These are phyloP conservation scores for Alternaria sp. DNA, from an alignment of 2,329 filamentous ascomycete genomes.

Conservation along the genomic window DNA sequence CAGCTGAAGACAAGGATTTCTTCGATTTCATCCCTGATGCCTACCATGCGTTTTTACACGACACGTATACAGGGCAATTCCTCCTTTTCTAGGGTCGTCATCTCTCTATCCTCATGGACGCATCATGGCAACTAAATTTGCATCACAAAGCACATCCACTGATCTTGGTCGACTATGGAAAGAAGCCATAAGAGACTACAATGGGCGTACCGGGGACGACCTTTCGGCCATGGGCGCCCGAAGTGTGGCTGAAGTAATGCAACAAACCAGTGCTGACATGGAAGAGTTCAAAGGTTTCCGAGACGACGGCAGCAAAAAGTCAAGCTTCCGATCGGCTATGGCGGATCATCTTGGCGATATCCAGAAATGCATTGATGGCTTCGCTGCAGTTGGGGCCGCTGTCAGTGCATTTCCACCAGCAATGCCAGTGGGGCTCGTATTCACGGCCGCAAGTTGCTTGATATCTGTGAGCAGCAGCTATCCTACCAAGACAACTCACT, in stretches of 20 bases:
- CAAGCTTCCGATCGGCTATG: constrained; percentile 4
- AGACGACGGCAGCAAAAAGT: background rate
- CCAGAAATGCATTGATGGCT: constrained; percentile 25
- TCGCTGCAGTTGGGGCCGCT: constrained; percentile 21
- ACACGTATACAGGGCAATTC: background rate
- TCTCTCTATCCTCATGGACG: background rate
- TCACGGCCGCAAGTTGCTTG: constrained; percentile 22
- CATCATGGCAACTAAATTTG: background rate
- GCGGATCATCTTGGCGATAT: constrained; percentile 25
- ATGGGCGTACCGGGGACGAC: constrained; percentile 18
- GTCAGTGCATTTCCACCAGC: constrained; percentile 32
- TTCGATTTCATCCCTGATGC: background rate
- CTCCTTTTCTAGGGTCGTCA: background rate
- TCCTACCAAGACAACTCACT: background rate
- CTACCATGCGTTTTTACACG: background rate
- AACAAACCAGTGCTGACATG: background rate
- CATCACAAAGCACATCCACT: constrained; percentile 6
- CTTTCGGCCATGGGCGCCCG: constrained; percentile 16
- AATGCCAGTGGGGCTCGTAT: constrained; percentile 30
- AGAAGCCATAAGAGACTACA: constrained; percentile 26
- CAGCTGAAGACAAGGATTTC: background rate
- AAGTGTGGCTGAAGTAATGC: constrained; percentile 14
- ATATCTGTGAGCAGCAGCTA: constrained; percentile 8
- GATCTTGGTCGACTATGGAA: constrained; percentile 28
- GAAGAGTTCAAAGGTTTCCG: background rate